These are phyloP conservation scores for Discostella pseudostelligera DNA, from an alignment of 108 stramenopile species.

Conservation along the genomic window DNA sequence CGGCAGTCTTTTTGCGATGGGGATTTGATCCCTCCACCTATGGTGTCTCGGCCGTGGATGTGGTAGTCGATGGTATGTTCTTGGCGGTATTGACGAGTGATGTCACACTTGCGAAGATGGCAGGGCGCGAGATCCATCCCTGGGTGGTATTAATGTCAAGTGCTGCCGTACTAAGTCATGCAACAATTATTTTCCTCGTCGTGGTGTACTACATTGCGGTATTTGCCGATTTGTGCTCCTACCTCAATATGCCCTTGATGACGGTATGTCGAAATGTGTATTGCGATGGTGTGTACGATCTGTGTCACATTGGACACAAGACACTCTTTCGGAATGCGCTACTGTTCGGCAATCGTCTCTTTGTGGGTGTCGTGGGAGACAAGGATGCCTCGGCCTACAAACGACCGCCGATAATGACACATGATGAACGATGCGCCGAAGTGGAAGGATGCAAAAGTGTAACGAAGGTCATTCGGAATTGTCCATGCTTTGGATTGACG, in stretches of 20 bases:
- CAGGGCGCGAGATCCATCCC: conserved; percentile 86
- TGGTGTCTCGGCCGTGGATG: conserved; percentile 51
- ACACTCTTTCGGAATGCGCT: conserved; percentile 82
- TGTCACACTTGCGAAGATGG: conserved; percentile 87
- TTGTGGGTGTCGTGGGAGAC: conserved; percentile 89
- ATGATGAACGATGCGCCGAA: conserved; percentile 85
- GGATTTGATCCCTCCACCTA: conserved; percentile 39
- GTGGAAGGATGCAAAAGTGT: conserved; percentile 91
- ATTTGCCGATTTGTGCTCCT: conserved; percentile 87
- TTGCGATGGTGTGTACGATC: conserved; percentile 86
- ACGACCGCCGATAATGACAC: conserved; percentile 88
- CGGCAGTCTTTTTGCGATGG: conserved; percentile 67
- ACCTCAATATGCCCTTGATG: conserved; percentile 85
- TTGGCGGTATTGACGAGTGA: conserved; percentile 84
- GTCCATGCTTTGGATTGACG: conserved; percentile 86
- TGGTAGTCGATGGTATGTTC: conserved; percentile 85
- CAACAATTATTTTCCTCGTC: conserved; percentile 76
- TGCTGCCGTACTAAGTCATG: conserved; percentile 69
- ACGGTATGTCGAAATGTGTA: conserved; percentile 86
- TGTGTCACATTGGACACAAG: conserved; percentile 91
- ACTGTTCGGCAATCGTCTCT: conserved; percentile 79
- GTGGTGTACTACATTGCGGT: conserved; percentile 86
- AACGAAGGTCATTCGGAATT: conserved; percentile 87
- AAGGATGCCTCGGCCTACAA: conserved; percentile 85
- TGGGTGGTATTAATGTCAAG: conserved; percentile 85